These are phyloP conservation scores for Arthrobotrys sinensis DNA, from an alignment of 2,329 filamentous ascomycete species.

Conservation along the genomic window DNA sequence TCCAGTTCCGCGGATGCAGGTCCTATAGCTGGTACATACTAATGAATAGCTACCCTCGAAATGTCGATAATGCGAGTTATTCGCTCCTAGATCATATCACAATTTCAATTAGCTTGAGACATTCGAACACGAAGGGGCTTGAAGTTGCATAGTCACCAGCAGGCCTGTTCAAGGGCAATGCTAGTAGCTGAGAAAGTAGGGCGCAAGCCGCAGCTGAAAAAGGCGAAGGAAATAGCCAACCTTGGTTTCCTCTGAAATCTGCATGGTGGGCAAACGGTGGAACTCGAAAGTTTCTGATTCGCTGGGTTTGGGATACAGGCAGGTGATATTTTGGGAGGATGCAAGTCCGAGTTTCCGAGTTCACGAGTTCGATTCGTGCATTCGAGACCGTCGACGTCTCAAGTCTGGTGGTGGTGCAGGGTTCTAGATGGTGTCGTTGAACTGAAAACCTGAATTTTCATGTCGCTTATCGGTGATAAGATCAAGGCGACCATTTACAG, in stretches of 20 bases:
- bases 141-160: conserved; percentile 26
- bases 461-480: conserved; percentile 60
- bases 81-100: conserved; percentile 53
- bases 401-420: conserved; percentile 42
- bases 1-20: conserved; percentile 35
- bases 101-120: conserved; percentile 42
- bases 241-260: conserved; percentile 61
- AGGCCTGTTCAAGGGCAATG: conserved; percentile 37
- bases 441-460: conserved; percentile 24
- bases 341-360: conserved; percentile 49
- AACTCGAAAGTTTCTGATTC: conserved; percentile 35
- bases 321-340: conserved; percentile 22
- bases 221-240: conserved; percentile 24
- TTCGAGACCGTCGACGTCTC: conserved; percentile 61
- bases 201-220: conserved; percentile 37
- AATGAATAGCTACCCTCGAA: conserved; percentile 58
- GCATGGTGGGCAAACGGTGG: conserved; percentile 35
- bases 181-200: conserved; percentile 28
- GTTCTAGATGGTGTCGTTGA: conserved; percentile 38
- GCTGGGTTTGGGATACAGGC: conserved; percentile 14
- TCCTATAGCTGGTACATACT: conserved; percentile 53
- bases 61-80: conserved; percentile 60
- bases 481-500: conserved; percentile 22
- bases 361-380: conserved; percentile 41
- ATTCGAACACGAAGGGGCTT: conserved; percentile 12